These are phyloP conservation scores for Oxytropis ochrocephala DNA, from an alignment of 306 rosid species.

Conservation along the genomic window DNA sequence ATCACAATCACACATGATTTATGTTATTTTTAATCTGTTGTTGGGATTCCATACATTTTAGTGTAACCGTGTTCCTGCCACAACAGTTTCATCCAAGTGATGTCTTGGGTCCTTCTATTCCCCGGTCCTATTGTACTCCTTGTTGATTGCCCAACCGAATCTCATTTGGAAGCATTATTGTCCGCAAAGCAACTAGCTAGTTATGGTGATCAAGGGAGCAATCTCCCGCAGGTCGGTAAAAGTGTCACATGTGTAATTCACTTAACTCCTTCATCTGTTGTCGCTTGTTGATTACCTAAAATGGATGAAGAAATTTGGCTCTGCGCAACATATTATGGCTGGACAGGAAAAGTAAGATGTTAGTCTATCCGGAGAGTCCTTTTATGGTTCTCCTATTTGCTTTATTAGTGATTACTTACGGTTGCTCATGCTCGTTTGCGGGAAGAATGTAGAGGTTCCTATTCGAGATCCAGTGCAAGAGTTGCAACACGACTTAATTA, in stretches of 20 bases:
- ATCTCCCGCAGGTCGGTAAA: constrained; percentile 37
- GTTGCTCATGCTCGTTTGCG: constrained; percentile 31
- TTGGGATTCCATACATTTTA: constrained; percentile 13
- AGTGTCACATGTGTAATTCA: constrained; percentile 71
- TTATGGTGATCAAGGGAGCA: constrained; percentile 48
- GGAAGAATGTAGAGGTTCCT: constrained; percentile 79
- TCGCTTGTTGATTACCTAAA: constrained; percentile 55
- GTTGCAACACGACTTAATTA: constrained; percentile 70
- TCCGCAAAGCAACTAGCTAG: constrained; percentile 43
- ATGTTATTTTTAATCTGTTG: constrained; percentile 12
- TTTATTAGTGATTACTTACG: constrained; percentile 9
- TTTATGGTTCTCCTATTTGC: background rate
- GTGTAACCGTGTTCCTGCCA: constrained; percentile 8
- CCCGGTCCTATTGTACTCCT: constrained; percentile 93
- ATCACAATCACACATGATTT: constrained; percentile 6
- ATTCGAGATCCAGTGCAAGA: constrained; percentile 82
- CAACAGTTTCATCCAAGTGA: constrained; percentile 87
- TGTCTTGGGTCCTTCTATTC: constrained; percentile 82
- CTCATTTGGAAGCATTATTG: constrained; percentile 65
- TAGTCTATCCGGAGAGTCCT: background rate
- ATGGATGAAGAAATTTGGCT: constrained; percentile 79
- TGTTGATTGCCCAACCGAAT: constrained; percentile 84
- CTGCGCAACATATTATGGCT: constrained; percentile 81
- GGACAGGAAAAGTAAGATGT: constrained; percentile 73
- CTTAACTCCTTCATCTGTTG: constrained; percentile 67